A percentile compares a stretch with the other conserved stretches of the same genome.
Evolutionary conservation across 1,284 basidiomycete species (phyloP).

Genomic region (Ceratobasidium sp.): DNA sequence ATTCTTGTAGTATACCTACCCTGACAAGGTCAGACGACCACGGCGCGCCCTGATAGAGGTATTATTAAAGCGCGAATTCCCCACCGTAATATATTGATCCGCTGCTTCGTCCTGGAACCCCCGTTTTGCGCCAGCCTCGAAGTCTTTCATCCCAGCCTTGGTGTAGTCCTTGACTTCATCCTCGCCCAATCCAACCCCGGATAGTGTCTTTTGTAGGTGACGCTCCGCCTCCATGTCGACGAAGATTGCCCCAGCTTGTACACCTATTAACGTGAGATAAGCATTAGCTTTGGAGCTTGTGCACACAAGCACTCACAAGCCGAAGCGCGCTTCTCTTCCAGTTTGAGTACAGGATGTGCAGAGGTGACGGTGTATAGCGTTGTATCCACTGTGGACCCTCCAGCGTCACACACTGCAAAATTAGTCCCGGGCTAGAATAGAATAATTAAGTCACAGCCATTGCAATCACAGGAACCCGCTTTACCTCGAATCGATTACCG

Average conservation of each 20-base stretch:
- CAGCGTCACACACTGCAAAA: constrained; percentile 44
- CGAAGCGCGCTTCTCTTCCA: constrained; percentile 40
- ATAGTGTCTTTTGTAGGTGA: background rate
- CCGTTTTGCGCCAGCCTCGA: constrained; percentile 25
- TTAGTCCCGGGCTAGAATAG: constrained; percentile 31
- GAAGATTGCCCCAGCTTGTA: constrained; percentile 38
- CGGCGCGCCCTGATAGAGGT: constrained; percentile 13
- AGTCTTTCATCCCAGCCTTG: constrained; percentile 22
- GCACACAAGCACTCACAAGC: constrained; percentile 21
- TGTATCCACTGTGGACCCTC: constrained; percentile 45
- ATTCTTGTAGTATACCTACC: background rate
- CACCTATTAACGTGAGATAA: constrained; percentile 9
- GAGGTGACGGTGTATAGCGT: constrained; percentile 40
- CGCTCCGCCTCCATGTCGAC: constrained; percentile 9
- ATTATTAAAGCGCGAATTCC: background rate
- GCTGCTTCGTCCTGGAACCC: constrained; percentile 1
- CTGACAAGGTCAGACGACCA: constrained; percentile 14
- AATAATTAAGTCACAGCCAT: background rate
- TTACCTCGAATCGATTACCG: constrained; percentile 28
- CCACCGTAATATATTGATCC: background rate
- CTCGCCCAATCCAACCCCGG: background rate
- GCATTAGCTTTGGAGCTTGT: background rate
- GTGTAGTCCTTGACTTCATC: constrained; percentile 22
- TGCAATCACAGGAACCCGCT: background rate
- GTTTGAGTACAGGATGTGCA: constrained; percentile 28